Percentiles rank a stretch among this genome's conserved stretches.
Evolutionary conservation across 192 early-diverging fungal genomes (phyloP).

Genomic region (Gaertneriomyces semiglobifer): DNA sequence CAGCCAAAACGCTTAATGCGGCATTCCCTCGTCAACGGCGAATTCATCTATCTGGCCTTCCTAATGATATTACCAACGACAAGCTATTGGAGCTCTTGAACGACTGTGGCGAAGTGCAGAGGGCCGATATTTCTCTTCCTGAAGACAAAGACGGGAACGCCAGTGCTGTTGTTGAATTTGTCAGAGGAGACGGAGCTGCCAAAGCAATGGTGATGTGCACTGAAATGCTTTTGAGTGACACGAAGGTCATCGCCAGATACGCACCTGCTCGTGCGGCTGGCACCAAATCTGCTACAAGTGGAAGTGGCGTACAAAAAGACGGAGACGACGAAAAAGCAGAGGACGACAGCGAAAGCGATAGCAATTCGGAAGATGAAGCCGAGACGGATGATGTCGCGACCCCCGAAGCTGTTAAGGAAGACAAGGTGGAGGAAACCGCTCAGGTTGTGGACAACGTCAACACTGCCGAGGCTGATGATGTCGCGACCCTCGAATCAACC

Average conservation of each 20-base stretch:
- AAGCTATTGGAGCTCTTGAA: conserved; percentile 26
- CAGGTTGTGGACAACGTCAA: background rate
- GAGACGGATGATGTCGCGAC: background rate
- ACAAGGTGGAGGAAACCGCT: background rate
- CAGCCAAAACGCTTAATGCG: conserved; percentile 28
- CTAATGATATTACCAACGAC: conserved; percentile 10
- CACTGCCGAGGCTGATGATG: too few relatives aligned
- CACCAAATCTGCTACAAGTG: background rate
- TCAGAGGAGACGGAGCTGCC: conserved; percentile 33
- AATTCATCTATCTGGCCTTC: conserved; percentile 17
- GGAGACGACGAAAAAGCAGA: background rate
- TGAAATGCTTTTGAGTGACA: background rate
- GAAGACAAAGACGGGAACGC: background rate
- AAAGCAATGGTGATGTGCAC: conserved; percentile 16
- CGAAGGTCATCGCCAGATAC: background rate
- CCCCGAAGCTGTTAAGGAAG: background rate
- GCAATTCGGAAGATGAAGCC: conserved; percentile 1
- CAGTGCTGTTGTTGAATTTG: conserved; percentile 34
- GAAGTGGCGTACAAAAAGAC: too few relatives aligned
- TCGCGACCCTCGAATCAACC: too few relatives aligned
- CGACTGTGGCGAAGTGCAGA: conserved; percentile 32
- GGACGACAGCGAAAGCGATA: background rate
- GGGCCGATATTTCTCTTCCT: conserved; percentile 12
- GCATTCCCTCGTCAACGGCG: conserved; percentile 44
- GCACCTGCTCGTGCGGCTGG: background rate